Evolutionary conservation across 768 basidiomycete genomes (phyloP).

Genomic region (Rhodosporidiobolus sp.): DNA sequence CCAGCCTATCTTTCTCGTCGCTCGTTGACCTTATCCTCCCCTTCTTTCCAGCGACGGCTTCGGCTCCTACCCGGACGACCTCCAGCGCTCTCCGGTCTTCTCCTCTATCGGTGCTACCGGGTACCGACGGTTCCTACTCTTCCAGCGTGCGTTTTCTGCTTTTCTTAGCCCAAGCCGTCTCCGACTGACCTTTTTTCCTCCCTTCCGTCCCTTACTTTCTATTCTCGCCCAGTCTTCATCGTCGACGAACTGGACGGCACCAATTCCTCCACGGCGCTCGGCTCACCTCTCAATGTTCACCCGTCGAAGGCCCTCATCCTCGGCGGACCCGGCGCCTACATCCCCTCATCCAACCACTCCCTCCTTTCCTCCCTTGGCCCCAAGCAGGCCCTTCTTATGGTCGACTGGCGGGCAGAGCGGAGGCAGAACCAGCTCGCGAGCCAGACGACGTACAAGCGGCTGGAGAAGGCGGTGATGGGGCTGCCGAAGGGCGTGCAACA

Average conservation of each 20-base stretch:
- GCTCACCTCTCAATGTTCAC: conserved; percentile 59
- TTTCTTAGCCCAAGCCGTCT: conserved; percentile 56
- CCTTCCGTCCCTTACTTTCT: not conserved
- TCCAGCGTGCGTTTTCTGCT: conserved; percentile 70
- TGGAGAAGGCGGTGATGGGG: conserved; percentile 62
- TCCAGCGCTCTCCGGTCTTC: conserved; percentile 39
- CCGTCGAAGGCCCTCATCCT: conserved; percentile 60
- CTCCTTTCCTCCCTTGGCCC: conserved; percentile 77
- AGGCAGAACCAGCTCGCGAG: conserved; percentile 79
- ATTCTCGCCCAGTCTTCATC: conserved; percentile 16
- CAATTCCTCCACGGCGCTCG: conserved; percentile 42
- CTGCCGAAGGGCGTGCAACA: conserved; percentile 73
- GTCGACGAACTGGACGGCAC: conserved; percentile 71
- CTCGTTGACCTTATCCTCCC: conserved; percentile 4
- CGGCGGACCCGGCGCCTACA: conserved; percentile 70
- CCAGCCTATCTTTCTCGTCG: not conserved
- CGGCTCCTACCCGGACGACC: conserved; percentile 69
- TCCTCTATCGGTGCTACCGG: conserved; percentile 67
- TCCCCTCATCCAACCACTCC: conserved; percentile 77
- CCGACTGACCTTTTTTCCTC: not conserved
- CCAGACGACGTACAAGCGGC: conserved; percentile 64
- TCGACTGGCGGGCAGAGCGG: conserved; percentile 70
- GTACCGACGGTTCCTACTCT: conserved; percentile 89
- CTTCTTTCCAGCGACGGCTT: conserved; percentile 40
- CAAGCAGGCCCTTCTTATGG: conserved; percentile 52